These are phyloP conservation scores for Fabrea salina DNA, from an alignment of 169 alveolate genomes.

Conservation along the genomic window DNA sequence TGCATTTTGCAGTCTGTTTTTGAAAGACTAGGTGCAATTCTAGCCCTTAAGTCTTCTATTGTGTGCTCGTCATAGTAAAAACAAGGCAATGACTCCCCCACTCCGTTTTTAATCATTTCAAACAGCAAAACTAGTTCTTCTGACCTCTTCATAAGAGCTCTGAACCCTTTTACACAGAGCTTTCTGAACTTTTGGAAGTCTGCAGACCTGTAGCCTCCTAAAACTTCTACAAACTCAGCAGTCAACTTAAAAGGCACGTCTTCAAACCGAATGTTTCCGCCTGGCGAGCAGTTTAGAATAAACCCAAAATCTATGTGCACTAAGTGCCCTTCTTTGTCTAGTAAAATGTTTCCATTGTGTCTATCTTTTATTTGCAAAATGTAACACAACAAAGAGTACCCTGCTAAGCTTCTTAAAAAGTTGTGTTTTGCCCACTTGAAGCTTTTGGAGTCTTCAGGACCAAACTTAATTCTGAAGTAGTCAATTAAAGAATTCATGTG, in stretches of 20 bases:
- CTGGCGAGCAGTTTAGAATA: slow-evolving; percentile 94
- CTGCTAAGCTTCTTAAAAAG: slow-evolving; percentile 91
- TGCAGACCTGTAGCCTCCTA: slow-evolving; percentile 74
- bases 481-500: not conserved
- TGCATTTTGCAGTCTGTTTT: slow-evolving; percentile 23
- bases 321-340: slow-evolving; percentile 90
- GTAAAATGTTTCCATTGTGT: slow-evolving; percentile 94
- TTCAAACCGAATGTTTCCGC: slow-evolving; percentile 93
- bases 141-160: not conserved
- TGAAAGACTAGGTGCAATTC: not conserved
- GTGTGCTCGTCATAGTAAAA: not conserved
- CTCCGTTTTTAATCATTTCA: not conserved
- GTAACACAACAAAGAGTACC: slow-evolving; percentile 89
- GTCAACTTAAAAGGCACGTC: slow-evolving; percentile 95
- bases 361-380: slow-evolving; percentile 91
- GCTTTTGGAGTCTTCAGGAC: slow-evolving; percentile 33
- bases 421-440: slow-evolving; percentile 87
- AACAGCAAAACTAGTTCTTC: not conserved
- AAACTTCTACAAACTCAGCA: slow-evolving; percentile 91
- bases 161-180: slow-evolving; percentile 5
- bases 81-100: not conserved
- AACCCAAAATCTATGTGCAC: slow-evolving; percentile 98
- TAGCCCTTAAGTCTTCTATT: not conserved
- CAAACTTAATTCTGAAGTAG: slow-evolving; percentile 29
- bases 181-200: not conserved